phyloP scores from a whole-genome alignment of 75 land plant genomes.

The Cupressus sempervirens region DNA sequence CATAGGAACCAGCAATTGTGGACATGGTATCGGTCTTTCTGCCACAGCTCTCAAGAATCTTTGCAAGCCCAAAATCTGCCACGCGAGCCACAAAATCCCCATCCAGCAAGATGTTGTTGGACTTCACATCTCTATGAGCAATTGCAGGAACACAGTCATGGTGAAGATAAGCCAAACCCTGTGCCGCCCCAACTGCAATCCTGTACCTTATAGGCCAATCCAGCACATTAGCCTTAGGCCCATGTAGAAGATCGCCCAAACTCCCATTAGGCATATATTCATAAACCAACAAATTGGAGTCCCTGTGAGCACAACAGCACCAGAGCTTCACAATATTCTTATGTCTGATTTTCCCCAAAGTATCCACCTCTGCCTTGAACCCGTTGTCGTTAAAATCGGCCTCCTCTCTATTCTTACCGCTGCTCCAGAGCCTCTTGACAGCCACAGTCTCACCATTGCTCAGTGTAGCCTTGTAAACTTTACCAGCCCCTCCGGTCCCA shows the following conservation, averaged over 20 bases:
- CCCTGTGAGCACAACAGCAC: conserved; percentile 61
- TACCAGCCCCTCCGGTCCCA: conserved; percentile 79
- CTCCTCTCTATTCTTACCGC: conserved; percentile 17
- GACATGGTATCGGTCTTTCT: conserved; percentile 57
- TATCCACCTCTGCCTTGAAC: conserved; percentile 79
- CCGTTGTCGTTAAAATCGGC: conserved; percentile 32
- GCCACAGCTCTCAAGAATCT: conserved; percentile 26
- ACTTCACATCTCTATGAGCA: conserved; percentile 81
- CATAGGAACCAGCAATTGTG: conserved; percentile 80
- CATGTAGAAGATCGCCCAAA: conserved; percentile 76
- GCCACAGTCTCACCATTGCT: conserved; percentile 73
- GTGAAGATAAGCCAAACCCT: conserved; percentile 78
- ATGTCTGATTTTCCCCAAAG: conserved; percentile 81
- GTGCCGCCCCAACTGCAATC: conserved; percentile 77
- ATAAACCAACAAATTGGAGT: conserved; percentile 75
- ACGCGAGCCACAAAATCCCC: conserved; percentile 54
- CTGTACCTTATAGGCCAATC: conserved; percentile 72
- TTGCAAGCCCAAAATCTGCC: conserved; percentile 86
- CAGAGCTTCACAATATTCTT: conserved; percentile 85
- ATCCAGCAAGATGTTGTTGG: conserved; percentile 79
- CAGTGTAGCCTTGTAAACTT: conserved; percentile 74
- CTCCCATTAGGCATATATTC: conserved; percentile 94
- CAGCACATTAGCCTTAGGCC: conserved; percentile 42
- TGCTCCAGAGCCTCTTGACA: conserved; percentile 74
- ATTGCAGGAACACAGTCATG: conserved; percentile 84